Evolutionary conservation across 345 rosid genomes (phyloP).

Genomic region (Boechera retrofracta): DNA sequence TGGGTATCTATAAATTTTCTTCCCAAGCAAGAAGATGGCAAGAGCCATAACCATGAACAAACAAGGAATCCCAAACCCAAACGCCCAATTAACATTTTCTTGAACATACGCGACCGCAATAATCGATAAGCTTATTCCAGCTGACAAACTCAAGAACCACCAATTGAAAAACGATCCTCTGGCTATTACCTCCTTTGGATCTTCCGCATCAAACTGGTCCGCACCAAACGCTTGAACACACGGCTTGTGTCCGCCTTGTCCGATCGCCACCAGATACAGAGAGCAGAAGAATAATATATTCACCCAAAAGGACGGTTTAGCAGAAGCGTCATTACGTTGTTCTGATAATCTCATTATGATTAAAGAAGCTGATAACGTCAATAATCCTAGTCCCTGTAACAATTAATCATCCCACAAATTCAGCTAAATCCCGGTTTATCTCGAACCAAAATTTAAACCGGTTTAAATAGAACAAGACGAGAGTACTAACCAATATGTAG

Average conservation of each 20-base stretch:
- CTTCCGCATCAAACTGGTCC: slow-evolving; percentile 37
- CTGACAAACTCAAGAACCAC: slow-evolving; percentile 44
- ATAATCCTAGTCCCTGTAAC: slow-evolving; percentile 59
- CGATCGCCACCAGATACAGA: slow-evolving; percentile 40
- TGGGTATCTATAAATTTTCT: slow-evolving; percentile 27
- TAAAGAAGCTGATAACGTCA: slow-evolving; percentile 68
- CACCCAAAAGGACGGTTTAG: slow-evolving; percentile 42
- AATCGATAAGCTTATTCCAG: slow-evolving; percentile 33
- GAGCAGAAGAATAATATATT: slow-evolving; percentile 42
- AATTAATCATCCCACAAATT: neutral
- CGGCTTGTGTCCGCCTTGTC: slow-evolving; percentile 43
- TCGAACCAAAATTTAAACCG: neutral
- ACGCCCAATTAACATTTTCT: slow-evolving; percentile 35
- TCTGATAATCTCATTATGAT: slow-evolving; percentile 48
- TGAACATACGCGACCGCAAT: slow-evolving; percentile 33
- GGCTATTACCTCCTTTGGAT: slow-evolving; percentile 32
- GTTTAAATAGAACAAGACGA: neutral
- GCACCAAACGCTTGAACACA: slow-evolving; percentile 48
- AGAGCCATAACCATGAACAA: slow-evolving; percentile 44
- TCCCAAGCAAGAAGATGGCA: slow-evolving; percentile 44
- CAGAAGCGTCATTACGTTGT: slow-evolving; percentile 32
- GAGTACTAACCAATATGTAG: slow-evolving; percentile 47
- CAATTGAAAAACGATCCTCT: slow-evolving; percentile 42
- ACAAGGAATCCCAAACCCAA: slow-evolving; percentile 45
- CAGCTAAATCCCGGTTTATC: slow-evolving; percentile 13